phyloP scores from a whole-genome alignment of 345 rosid genomes.

The Angophora floribunda region DNA sequence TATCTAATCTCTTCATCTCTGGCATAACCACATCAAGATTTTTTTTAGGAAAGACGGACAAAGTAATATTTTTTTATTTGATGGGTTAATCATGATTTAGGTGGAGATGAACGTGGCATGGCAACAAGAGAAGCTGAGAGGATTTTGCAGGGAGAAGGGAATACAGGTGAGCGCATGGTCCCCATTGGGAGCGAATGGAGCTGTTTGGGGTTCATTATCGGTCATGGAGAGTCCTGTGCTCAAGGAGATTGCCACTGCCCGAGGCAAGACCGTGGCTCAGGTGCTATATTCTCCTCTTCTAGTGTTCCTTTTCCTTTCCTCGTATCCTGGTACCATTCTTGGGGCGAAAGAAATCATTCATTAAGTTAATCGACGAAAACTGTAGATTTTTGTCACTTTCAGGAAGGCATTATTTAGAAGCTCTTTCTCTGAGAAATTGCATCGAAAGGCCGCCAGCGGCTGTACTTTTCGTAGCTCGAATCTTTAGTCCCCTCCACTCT shows the following conservation, averaged over 20 bases:
- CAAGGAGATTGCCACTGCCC: background rate
- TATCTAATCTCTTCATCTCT: background rate
- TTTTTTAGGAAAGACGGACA: background rate
- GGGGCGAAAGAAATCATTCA: too few species aligned
- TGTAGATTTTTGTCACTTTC: background rate
- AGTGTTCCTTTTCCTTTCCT: too few species aligned
- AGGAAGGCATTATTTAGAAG: background rate
- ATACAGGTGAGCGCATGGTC: constrained; percentile 10
- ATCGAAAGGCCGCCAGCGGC: background rate
- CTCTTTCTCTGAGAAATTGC: background rate
- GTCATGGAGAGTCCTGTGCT: constrained; percentile 1
- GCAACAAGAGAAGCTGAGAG: constrained; percentile 6
- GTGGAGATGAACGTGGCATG: constrained; percentile 13
- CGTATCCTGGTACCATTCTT: background rate
- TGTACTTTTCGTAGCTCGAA: background rate
- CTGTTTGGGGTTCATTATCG: constrained; percentile 3
- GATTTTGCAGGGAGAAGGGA: constrained; percentile 4
- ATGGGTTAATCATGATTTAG: background rate
- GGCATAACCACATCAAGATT: background rate
- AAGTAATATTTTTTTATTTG: background rate
- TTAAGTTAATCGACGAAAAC: background rate
- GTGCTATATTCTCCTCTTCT: background rate
- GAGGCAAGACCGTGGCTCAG: constrained; percentile 1
- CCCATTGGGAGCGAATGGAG: constrained; percentile 8
- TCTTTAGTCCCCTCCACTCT: background rate